Evolutionary conservation across 2,329 filamentous ascomycete species (phyloP).

Genomic region (Keithomyces neogunnii): DNA sequence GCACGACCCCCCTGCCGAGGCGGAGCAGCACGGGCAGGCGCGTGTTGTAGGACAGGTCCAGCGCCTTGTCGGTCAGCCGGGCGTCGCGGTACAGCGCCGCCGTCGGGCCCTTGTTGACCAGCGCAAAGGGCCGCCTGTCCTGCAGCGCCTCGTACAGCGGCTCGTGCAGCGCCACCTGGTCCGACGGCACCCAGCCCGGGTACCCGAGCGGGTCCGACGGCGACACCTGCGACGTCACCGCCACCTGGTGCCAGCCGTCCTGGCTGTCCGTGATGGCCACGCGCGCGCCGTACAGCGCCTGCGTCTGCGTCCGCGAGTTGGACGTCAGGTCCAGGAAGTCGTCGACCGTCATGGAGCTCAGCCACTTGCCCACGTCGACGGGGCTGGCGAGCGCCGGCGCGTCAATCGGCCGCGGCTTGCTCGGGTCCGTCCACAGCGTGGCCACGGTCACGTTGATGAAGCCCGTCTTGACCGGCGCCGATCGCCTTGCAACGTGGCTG

Average conservation of each 20-base stretch:
- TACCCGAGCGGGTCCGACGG: neutral
- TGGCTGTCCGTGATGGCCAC: neutral
- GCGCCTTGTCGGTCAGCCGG: neutral
- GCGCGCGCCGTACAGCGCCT: slow-evolving; percentile 2
- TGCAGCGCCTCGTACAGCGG: neutral
- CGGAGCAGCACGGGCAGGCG: neutral
- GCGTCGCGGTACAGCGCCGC: neutral
- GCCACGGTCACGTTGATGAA: neutral
- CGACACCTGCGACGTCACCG: neutral
- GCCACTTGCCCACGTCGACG: neutral
- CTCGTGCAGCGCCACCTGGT: neutral
- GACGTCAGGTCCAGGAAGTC: neutral
- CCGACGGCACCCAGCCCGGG: slow-evolving; percentile 1
- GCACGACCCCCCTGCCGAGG: neutral
- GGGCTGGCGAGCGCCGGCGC: slow-evolving; percentile 1
- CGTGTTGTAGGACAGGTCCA: slow-evolving; percentile 1
- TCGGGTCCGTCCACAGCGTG: slow-evolving; percentile 2
- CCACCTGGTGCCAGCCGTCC: neutral
- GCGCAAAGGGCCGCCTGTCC: neutral
- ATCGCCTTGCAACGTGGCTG: too few species aligned
- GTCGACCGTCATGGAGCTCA: neutral
- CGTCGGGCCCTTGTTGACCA: slow-evolving; percentile 1
- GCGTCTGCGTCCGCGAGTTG: neutral
- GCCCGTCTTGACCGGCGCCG: neutral
- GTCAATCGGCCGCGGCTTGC: slow-evolving; percentile 2